Conservation (phyloP, 805 yeast genomes). For the Cyberlindnera sargentensis region DNA sequence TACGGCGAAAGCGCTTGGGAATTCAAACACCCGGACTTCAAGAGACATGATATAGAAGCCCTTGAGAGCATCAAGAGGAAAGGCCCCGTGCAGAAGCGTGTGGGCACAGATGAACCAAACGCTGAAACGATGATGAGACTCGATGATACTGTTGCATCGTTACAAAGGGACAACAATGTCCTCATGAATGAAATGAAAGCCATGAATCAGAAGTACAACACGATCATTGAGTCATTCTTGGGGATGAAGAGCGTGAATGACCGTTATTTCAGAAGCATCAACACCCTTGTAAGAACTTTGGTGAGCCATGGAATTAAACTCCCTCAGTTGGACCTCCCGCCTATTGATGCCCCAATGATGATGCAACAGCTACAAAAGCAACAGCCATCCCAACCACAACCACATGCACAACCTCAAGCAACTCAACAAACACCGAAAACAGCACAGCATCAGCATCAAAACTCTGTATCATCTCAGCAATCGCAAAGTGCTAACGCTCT, state of each 20-base stretch:
- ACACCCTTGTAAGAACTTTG: constrained; percentile 41
- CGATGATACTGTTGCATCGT: constrained; percentile 12
- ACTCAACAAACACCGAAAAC: constrained; percentile 1
- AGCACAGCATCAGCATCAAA: neutral
- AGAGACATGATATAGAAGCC: constrained; percentile 65
- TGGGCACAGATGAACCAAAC: constrained; percentile 15
- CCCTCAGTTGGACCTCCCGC: constrained; percentile 57
- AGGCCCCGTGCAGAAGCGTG: constrained; percentile 52
- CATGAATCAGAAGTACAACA: constrained; percentile 52
- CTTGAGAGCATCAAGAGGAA: constrained; percentile 85
- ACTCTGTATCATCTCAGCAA: neutral
- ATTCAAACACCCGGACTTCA: constrained; percentile 86
- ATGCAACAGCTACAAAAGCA: constrained; percentile 10
- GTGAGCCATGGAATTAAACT: constrained; percentile 55
- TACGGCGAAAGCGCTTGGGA: constrained; percentile 89
- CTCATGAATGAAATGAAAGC: constrained; percentile 31
- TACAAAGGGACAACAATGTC: constrained; percentile 27
- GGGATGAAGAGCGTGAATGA: constrained; percentile 52
- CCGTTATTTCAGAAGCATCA: constrained; percentile 45
- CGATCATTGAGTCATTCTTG: constrained; percentile 54
- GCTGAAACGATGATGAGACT: constrained; percentile 10
- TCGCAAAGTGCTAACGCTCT: neutral
- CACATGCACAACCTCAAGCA: constrained; percentile 6
- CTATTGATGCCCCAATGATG: constrained; percentile 8
- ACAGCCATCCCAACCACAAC: constrained; percentile 6